Evolutionary conservation across 2,329 filamentous ascomycete species (phyloP).

Genomic region (Alternaria triticina): DNA sequence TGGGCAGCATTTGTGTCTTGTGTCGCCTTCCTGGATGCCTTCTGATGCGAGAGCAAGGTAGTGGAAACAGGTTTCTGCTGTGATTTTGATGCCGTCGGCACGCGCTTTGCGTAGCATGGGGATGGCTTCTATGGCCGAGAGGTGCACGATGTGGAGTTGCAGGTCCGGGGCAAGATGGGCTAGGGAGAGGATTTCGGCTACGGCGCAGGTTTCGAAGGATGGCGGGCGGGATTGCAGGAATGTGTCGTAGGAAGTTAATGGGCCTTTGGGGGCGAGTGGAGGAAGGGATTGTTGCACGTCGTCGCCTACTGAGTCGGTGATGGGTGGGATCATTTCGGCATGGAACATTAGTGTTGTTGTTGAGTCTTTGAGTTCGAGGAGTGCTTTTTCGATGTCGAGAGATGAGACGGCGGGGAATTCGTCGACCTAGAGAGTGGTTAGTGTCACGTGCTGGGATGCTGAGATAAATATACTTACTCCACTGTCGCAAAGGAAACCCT

Average conservation of each 20-base stretch:
- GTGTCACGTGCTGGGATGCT: conserved; percentile 9
- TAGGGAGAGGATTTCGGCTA: conserved; percentile 83
- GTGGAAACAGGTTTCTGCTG: conserved; percentile 94
- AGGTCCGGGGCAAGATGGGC: conserved; percentile 80
- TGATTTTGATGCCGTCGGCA: conserved; percentile 78
- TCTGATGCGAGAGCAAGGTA: conserved; percentile 87
- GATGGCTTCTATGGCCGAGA: conserved; percentile 88
- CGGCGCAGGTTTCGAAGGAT: conserved; percentile 87
- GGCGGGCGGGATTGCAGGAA: conserved; percentile 92
- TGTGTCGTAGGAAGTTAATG: conserved; percentile 80
- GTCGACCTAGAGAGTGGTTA: conserved; percentile 68
- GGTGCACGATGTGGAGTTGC: conserved; percentile 90
- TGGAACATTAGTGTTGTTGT: conserved; percentile 98
- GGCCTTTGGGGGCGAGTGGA: conserved; percentile 73
- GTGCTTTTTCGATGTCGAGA: conserved; percentile 77
- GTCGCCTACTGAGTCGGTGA: conserved; percentile 79
- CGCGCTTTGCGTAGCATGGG: conserved; percentile 79
- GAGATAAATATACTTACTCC: conserved; percentile 67
- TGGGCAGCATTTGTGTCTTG: conserved; percentile 92
- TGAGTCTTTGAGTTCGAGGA: conserved; percentile 78
- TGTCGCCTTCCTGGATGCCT: conserved; percentile 82
- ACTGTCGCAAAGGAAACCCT: conserved; percentile 96
- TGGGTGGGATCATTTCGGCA: conserved; percentile 95
- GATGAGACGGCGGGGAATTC: conserved; percentile 94
- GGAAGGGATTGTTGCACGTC: conserved; percentile 73